Evolutionary conservation across 805 yeast species (phyloP).

Genomic region (Grigorovia yakushimaensis): DNA sequence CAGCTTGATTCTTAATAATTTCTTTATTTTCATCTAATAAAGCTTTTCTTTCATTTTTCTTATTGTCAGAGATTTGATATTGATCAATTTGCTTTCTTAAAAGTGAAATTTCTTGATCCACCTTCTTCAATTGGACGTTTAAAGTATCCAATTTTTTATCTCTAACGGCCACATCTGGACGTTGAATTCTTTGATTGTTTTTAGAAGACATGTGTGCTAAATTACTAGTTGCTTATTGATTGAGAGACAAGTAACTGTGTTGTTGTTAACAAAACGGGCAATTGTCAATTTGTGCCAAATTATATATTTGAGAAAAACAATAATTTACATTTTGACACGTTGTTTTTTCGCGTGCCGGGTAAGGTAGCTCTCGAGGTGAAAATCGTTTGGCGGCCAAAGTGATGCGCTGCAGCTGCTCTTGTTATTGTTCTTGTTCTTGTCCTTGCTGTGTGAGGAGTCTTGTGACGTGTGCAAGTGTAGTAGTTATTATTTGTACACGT

Average conservation of each 20-base stretch:
- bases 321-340: not conserved
- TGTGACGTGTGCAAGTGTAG: not conserved
- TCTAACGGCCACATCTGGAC: conserved; percentile 61
- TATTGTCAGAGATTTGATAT: conserved; percentile 37
- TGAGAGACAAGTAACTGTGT: not conserved
- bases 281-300: not conserved
- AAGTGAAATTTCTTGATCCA: conserved; percentile 45
- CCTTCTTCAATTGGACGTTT: conserved; percentile 51
- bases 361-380: not conserved
- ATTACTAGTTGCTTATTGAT: not conserved
- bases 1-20: conserved; percentile 38
- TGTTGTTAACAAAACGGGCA: not conserved
- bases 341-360: not conserved
- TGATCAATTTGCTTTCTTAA: conserved; percentile 46
- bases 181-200: conserved; percentile 37
- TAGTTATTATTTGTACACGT: not conserved
- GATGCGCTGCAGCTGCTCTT: too few relatives aligned
- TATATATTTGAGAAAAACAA: not conserved
- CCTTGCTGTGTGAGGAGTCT: too few relatives aligned
- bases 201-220: conserved; percentile 1
- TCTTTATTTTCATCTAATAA: conserved; percentile 39
- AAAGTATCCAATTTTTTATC: conserved; percentile 48
- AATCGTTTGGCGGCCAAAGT: not conserved
- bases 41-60: conserved; percentile 45
- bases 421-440: too few relatives aligned